Base-by-base conservation (phyloP, 371 early-diverging fungal genomes). In the Haplosporangium sp. region DNA sequence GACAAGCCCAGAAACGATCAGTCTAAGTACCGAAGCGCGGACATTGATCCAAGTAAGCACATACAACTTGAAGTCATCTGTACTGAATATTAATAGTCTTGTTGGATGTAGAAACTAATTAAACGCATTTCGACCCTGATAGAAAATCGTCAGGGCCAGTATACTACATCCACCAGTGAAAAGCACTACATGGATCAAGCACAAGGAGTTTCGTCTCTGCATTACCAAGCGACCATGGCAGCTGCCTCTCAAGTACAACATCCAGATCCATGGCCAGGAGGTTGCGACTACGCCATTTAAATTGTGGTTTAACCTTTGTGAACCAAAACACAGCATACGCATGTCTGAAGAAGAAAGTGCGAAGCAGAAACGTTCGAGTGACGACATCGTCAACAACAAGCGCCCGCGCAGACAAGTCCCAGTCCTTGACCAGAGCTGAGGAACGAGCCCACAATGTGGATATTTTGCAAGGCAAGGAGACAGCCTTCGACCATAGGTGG, bases 61-160 rank as follows among this genome's bases (percentile, higher is more conserved):
- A n/a, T n/a, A n/a, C n/a, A n/a, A n/a, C n/a, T n/a, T n/a, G n/a
- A n/a, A n/a, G n/a, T n/a, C n/a, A 37, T 20, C 54, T 54, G 36
- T n/a, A 20, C 54, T 54, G 16, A 48, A 48, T 48, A 48, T 54
- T 54, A 10, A 36, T 23, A 54, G 20, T 29, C 23, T 29, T 16
- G 54, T 20, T n/a, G n/a, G n/a, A n/a, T n/a, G 37, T 54, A 14
- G 37, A 23, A 54, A 36, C 29, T 36, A 54, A 12, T 54, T 23
- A 14, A 37, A 37, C 29, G 9, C 10, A 13, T 43, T 14, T 48
- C 48, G 48, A 8, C 48, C 18, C 7, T 14, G 8, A 10, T 42
- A 73, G 74, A 50, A 40, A 29, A 51, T 73, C 18, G 9, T 73
- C 0, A 55, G 63, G 68, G 60, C 64, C n/a, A 67, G 63, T 0